Base-by-base conservation (phyloP, 2,329 filamentous ascomycete species). In the Fusarium goolgardi region DNA sequence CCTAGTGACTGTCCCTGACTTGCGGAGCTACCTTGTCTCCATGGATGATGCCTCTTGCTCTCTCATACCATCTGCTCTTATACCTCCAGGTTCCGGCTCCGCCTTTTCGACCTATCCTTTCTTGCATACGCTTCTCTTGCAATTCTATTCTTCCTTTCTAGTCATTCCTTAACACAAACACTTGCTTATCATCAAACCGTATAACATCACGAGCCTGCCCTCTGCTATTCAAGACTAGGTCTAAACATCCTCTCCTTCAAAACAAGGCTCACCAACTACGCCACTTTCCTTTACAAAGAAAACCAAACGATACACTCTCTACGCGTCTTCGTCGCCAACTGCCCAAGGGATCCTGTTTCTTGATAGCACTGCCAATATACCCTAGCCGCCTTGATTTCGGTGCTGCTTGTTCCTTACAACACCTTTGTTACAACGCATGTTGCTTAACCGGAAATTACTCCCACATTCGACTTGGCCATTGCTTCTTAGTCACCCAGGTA, bases 71-170 rank as follows among this genome's bases (percentile, higher is more conserved):
- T 70, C 63, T 71, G 65, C 73, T 75, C 65, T 75, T 75, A 75
- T 75, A 75, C 73, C 67, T 70, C 73, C 59, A 73, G 73, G 73
- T 72, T 74, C 71, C 73, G 55, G 63, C 71, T 69, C 70, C 73
- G 69, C 69, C 47, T 70, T 64, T 63, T 71, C 63, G 53, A 64
- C 52, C 45, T 69, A 58, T 58, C 61, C 60, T 72, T 63, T 74
- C 47, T 51, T 39, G 47, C 47, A 39, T 35, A 51, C 66, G 63
- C 59, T 71, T 71, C 71, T 62, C 67, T 64, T 66, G 66, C 68
- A 63, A 71, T 63, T 61, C 73, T 62, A 67, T 59, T 63, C 59
- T 60, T 66, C 54, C 61, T 63, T 63, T 60, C 70, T 64, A 73
- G 71, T 73, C 73, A 70, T 71, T 75, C 73, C 67, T 75, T 75